These are phyloP conservation scores for Aspergillus sp. DNA, from an alignment of 2,329 filamentous ascomycete species.

Conservation along the genomic window DNA sequence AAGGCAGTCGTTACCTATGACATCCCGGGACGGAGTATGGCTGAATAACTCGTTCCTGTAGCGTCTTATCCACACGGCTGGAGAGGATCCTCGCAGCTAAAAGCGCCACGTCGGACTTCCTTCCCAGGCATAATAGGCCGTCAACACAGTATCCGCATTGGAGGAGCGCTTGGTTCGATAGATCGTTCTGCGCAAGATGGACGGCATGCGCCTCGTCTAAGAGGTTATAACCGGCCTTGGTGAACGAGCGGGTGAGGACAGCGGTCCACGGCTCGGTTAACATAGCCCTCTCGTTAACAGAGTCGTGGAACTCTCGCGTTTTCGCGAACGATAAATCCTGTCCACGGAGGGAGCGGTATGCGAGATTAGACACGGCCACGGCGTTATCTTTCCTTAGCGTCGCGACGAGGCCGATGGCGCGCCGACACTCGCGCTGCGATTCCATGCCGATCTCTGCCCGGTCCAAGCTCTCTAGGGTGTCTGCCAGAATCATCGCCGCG, in stretches of 20 bases:
- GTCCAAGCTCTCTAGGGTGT: constrained; percentile 45
- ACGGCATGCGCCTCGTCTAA: constrained; percentile 20
- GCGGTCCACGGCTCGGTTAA: constrained; percentile 53
- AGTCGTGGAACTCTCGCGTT: constrained; percentile 39
- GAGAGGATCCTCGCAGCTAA: constrained; percentile 31
- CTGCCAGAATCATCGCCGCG: constrained; percentile 46
- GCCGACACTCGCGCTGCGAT: constrained; percentile 15
- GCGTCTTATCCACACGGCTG: too few species aligned
- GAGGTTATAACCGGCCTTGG: constrained; percentile 36
- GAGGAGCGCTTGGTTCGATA: constrained; percentile 5
- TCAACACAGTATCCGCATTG: constrained; percentile 42
- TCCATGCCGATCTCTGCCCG: constrained; percentile 15
- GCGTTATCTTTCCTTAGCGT: constrained; percentile 38
- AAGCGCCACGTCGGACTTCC: constrained; percentile 46
- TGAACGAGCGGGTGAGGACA: constrained; percentile 45
- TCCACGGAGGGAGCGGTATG: constrained; percentile 37
- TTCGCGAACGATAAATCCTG: constrained; percentile 3
- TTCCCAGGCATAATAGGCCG: constrained; percentile 46
- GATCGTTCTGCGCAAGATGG: not conserved
- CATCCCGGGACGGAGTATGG: too few species aligned
- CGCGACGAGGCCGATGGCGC: constrained; percentile 25
- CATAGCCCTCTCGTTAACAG: constrained; percentile 46
- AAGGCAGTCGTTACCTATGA: too few species aligned
- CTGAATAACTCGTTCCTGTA: too few species aligned
- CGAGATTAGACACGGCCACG: constrained; percentile 41